Base-by-base conservation (phyloP, 164 flowering plant genomes). In the Vitis cinerea region DNA sequence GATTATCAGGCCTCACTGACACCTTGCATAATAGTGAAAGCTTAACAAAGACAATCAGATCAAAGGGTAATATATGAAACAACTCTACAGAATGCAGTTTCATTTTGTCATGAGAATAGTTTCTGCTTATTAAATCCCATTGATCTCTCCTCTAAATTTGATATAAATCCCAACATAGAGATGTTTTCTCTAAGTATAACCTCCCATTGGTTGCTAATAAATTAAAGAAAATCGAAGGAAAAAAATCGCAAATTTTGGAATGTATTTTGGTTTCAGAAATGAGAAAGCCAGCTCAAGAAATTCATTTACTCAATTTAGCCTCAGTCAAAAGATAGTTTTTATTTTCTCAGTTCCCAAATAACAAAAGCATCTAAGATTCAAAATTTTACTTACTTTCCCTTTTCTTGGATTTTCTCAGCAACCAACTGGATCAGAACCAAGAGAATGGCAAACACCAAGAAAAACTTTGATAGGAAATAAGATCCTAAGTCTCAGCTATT, bases 351-450 rank as follows among this genome's bases (percentile, higher is more conserved):
- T 6, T 13, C 49, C 12, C 16, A n/a, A 47, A 4, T n/a, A 53
- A 37, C 27, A 48, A 19, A 10, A 63, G 14, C 9, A 48, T 49
- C 51, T 10, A 8, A 47, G 17, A 17, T 37, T 4, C 13, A 47
- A 16, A 63, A 37, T 13, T 50, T 16, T 7, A 44, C 48, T 48
- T 62, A 23, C 27, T 23, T 23, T 23, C 27, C 12, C 65, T n/a
- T 15, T 53, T 15, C 48, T n/a, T 56, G 7, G 6, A 37, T 63
- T 63, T 64, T 64, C 66, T 10, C 23, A 17, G 8, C 29, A 31
- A 47, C 10, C 19, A 23, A 67, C 23, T 37, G 63, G 63, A 67
- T 47, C 70, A 17, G 16, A 65, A 29, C 47, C 23, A 9, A 66
- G 51, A 55, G 8, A 31, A 44, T 2, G 9, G 4, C 4, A 8